Percentiles rank a stretch among this genome's conserved stretches.
Evolutionary conservation across 1,284 basidiomycete species (phyloP).

Genomic region (Leccinum holopus): DNA sequence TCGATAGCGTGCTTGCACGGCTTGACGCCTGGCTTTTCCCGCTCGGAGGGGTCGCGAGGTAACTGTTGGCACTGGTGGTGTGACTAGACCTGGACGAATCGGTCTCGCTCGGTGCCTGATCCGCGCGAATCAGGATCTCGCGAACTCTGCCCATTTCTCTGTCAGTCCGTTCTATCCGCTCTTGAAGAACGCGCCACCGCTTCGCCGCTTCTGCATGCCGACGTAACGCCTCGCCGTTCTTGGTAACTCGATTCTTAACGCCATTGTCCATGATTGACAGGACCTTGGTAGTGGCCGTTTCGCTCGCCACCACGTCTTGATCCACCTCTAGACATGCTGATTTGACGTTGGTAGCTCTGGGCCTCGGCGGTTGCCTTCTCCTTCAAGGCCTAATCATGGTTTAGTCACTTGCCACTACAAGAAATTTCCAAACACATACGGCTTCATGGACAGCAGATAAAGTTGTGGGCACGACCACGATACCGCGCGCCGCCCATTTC

Average conservation of each 20-base stretch:
- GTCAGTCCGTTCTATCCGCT: conserved; percentile 75
- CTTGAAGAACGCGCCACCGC: conserved; percentile 77
- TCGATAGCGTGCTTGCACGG: conserved; percentile 56
- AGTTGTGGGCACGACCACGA: no score
- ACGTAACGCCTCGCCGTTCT: conserved; percentile 91
- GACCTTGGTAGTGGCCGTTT: conserved; percentile 78
- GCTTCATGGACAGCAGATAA: no score
- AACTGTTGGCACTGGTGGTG: conserved; percentile 46
- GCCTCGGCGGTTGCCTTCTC: no score
- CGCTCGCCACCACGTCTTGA: no score
- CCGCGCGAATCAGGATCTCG: conserved; percentile 54
- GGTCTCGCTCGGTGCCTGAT: conserved; percentile 59
- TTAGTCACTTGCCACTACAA: no score
- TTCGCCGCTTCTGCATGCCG: conserved; percentile 83
- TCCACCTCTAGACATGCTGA: no score
- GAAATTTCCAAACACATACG: no score
- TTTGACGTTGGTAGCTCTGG: no score
- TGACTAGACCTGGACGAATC: conserved; percentile 65
- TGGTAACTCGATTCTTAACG: conserved; percentile 85
- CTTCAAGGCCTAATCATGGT: no score
- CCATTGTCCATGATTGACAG: conserved; percentile 93
- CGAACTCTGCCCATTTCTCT: conserved; percentile 77
- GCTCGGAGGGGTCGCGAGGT: conserved; percentile 62
- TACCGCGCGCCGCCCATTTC: no score
- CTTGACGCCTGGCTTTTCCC: conserved; percentile 46